Base-by-base conservation (phyloP, 192 early-diverging fungal species). In the Paraglomus occultum region DNA sequence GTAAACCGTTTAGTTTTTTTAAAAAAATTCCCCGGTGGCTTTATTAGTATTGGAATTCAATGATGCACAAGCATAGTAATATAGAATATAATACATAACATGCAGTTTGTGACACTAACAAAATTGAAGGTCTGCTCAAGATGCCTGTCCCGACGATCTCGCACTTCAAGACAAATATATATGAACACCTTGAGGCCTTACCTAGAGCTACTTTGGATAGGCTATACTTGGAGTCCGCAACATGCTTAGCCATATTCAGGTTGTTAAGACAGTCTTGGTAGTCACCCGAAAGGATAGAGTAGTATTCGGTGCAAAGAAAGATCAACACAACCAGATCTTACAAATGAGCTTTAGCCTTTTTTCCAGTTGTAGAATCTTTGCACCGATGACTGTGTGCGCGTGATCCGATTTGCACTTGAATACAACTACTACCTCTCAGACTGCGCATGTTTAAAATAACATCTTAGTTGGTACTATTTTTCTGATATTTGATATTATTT, bases 201-300 rank as follows among this genome's bases (percentile, higher is more conserved):
- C 91, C 92, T 1, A 75, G 82, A 23, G 78, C 83, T 66, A 94
- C 89, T 39, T 87, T 92, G 73, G 84, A 89, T 31, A 77, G 88
- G 0, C 82, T 98, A 22, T 98, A 94, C 70, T 81, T 87, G 44
- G 91, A 92, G 53, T 94, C 96, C 9, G 92, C 94, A 42, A 95
- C 96, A 68, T 96, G 94, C 75, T 85, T 96, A 31, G 94, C 93
- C 20, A 90, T 95, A 48, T 92, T 96, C 57, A 84, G 95, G 91
- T 90, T 47, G 20, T 1, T 15, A 38, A 55, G 31, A 23, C 9
- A 20, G 40, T 40, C 8, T 67, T 53, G 51, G 15, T 17, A 17
- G 51, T 51, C 18, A 51, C 18, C 18, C 51, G 15, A 17, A 18
- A 18, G 51, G 15, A 51, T 51, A 18, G 51, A 15, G 51, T 17